These are phyloP conservation scores for Aspergillus pseudoterreus DNA, from an alignment of 2,329 filamentous ascomycete species.

Conservation along the genomic window DNA sequence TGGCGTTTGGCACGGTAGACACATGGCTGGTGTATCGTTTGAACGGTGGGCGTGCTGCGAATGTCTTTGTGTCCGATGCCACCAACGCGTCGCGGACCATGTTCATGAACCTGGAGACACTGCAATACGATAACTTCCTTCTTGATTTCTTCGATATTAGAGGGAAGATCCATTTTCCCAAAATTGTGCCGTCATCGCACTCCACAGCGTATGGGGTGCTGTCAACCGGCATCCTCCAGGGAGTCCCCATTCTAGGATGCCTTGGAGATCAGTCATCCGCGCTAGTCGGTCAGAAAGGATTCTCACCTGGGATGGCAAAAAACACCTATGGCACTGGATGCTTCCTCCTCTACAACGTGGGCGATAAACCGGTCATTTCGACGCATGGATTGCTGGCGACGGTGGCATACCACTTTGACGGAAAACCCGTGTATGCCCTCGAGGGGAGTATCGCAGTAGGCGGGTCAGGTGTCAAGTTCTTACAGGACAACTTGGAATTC, in stretches of 20 bases:
- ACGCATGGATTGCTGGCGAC: conserved; percentile 77
- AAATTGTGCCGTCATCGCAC: conserved; percentile 77
- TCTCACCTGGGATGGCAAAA: conserved; percentile 77
- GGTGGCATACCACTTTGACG: conserved; percentile 75
- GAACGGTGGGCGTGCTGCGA: conserved; percentile 62
- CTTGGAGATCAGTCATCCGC: conserved; percentile 83
- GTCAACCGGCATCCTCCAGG: conserved; percentile 60
- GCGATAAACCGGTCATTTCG: conserved; percentile 78
- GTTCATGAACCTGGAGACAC: conserved; percentile 82
- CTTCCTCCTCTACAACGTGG: conserved; percentile 85
- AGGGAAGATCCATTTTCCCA: conserved; percentile 68
- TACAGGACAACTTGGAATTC: conserved; percentile 62
- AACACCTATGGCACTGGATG: conserved; percentile 90
- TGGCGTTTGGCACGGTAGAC: conserved; percentile 84
- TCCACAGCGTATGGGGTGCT: conserved; percentile 66
- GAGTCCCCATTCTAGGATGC: conserved; percentile 71
- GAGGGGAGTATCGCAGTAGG: conserved; percentile 82
- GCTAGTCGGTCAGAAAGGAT: conserved; percentile 79
- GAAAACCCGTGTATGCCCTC: conserved; percentile 71
- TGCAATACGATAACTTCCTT: conserved; percentile 73
- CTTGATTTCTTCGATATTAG: conserved; percentile 77
- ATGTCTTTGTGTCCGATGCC: conserved; percentile 77
- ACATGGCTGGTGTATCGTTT: conserved; percentile 82
- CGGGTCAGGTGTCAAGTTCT: conserved; percentile 74
- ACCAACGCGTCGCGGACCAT: conserved; percentile 88